phyloP scores from a whole-genome alignment of 768 basidiomycete species.

The Paxillus involutus region DNA sequence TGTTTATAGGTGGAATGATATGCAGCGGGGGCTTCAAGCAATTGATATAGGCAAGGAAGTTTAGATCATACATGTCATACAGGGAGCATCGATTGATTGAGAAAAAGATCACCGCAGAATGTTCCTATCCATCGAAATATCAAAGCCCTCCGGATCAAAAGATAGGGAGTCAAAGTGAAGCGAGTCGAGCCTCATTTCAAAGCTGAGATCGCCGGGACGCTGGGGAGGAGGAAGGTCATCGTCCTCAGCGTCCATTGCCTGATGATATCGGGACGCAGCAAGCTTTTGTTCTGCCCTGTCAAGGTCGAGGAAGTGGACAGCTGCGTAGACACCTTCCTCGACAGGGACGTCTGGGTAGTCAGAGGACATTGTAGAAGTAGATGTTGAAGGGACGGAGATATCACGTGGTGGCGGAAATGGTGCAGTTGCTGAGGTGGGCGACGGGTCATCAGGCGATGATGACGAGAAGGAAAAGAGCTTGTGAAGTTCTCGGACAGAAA shows the following conservation, averaged over 20 bases:
- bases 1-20: not conserved
- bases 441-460: conserved; percentile 14
- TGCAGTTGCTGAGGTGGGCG: conserved; percentile 1
- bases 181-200: conserved; percentile 72
- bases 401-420: not conserved
- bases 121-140: conserved; percentile 22
- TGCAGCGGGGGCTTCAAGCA: not conserved
- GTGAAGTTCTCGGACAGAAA: conserved; percentile 38
- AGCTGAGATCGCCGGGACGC: conserved; percentile 40
- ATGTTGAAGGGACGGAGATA: conserved; percentile 3
- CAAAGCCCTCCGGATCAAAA: conserved; percentile 62
- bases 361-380: conserved; percentile 14
- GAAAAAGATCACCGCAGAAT: conserved; percentile 12
- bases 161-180: conserved; percentile 72
- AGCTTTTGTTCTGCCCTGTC: conserved; percentile 18
- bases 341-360: conserved; percentile 15
- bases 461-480: conserved; percentile 31
- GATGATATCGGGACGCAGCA: conserved; percentile 3
- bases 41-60: conserved; percentile 2
- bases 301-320: conserved; percentile 19
- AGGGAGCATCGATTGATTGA: not conserved
- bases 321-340: conserved; percentile 15
- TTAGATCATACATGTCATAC: conserved; percentile 7
- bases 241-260: not conserved
- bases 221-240: conserved; percentile 1